A percentile compares a stretch with the other conserved stretches of the same genome.
Conservation (phyloP, 1,139 yeast genomes). For the Debaryomyces robertsiae region DNA sequence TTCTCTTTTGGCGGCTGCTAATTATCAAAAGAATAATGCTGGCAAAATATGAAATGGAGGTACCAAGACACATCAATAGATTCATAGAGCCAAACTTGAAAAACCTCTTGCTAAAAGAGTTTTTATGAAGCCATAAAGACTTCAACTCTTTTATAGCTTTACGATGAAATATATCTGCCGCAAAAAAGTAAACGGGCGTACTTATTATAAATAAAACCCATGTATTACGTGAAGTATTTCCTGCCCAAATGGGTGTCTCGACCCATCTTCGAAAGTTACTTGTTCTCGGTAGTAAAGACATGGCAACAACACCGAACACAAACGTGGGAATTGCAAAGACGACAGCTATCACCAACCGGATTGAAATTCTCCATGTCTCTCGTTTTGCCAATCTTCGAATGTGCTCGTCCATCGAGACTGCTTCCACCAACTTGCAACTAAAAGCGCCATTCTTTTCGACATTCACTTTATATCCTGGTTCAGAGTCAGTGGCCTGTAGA, state of each 20-base stretch:
- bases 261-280: constrained; percentile 54
- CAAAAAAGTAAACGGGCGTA: constrained; percentile 74
- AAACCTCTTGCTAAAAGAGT: constrained; percentile 56
- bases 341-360: constrained; percentile 52
- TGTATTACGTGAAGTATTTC: constrained; percentile 61
- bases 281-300: constrained; percentile 56
- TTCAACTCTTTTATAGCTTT: constrained; percentile 64
- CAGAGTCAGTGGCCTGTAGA: constrained; percentile 33
- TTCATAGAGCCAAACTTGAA: constrained; percentile 80
- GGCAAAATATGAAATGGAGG: constrained; percentile 70
- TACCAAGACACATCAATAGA: constrained; percentile 69
- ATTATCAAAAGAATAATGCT: constrained; percentile 60
- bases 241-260: constrained; percentile 64
- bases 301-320: constrained; percentile 66
- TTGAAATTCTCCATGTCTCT: constrained; percentile 51
- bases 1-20: constrained; percentile 42
- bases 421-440: constrained; percentile 56
- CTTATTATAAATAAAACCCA: constrained; percentile 68
- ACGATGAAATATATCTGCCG: constrained; percentile 70
- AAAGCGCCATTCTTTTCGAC: constrained; percentile 37
- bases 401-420: constrained; percentile 64
- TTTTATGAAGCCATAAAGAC: constrained; percentile 58
- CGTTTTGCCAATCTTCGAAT: constrained; percentile 50
- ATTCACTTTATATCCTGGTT: constrained; percentile 25
- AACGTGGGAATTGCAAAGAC: constrained; percentile 69